Evolutionary conservation across 2,329 filamentous ascomycete species (phyloP).

Genomic region (Aspergillus quadrilineatus): DNA sequence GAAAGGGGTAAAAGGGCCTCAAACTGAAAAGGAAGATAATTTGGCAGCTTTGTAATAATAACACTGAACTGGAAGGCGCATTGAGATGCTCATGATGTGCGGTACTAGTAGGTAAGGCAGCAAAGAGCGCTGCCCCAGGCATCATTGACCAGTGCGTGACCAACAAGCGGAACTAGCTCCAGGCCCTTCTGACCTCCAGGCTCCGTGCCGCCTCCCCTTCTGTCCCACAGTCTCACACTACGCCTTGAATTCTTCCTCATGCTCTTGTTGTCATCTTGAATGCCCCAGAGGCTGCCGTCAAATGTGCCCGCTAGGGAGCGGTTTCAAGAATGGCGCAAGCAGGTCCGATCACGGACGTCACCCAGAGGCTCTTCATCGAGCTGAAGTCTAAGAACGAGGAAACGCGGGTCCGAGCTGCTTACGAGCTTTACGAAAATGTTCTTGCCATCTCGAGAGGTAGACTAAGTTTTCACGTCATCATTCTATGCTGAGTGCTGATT

Average conservation of each 20-base stretch:
- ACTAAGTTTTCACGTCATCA: background rate
- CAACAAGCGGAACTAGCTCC: conserved; percentile 19
- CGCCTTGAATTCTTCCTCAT: conserved; percentile 20
- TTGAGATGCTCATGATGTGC: background rate
- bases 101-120: background rate
- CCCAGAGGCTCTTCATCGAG: conserved; percentile 58
- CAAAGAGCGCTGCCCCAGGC: background rate
- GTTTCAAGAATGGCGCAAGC: conserved; percentile 47
- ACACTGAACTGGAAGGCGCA: background rate
- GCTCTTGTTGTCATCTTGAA: conserved; percentile 21
- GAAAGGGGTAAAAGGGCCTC: too few relatives aligned
- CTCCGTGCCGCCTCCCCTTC: background rate
- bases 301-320: conserved; percentile 41
- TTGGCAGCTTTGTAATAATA: background rate
- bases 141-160: conserved; percentile 26
- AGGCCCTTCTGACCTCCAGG: conserved; percentile 10
- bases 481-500: conserved; percentile 14
- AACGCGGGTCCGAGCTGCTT: conserved; percentile 48
- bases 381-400: conserved; percentile 58
- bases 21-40: too few relatives aligned
- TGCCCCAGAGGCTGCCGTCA: conserved; percentile 37
- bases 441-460: conserved; percentile 48
- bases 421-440: conserved; percentile 49
- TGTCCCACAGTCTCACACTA: conserved; percentile 14
- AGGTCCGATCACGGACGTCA: conserved; percentile 48